Evolutionary conservation across 2,329 filamentous ascomycete genomes (phyloP).

Genomic region (Cladosporium cucumerinum): DNA sequence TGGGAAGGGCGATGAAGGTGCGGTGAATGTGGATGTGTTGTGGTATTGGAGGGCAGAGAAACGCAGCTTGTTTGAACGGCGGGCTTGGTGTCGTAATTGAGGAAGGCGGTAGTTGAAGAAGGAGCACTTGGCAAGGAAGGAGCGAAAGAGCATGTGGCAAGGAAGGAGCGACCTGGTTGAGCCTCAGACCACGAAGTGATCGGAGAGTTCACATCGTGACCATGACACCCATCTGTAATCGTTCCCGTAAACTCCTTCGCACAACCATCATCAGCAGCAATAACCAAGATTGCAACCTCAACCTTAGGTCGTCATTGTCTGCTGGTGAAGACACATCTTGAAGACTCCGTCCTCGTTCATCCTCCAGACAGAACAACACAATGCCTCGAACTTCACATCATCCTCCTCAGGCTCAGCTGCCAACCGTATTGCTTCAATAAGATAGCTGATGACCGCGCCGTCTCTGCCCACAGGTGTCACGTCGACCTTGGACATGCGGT

Average conservation of each 20-base stretch:
- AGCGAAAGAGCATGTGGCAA: background rate
- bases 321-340: conserved; percentile 32
- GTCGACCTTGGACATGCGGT: conserved; percentile 28
- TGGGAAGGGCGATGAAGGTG: background rate
- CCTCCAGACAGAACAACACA: conserved; percentile 31
- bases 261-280: background rate
- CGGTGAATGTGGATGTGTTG: background rate
- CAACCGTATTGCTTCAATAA: conserved; percentile 26
- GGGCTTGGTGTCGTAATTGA: background rate
- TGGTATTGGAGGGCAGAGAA: background rate
- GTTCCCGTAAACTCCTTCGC: background rate
- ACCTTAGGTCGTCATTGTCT: conserved; percentile 25
- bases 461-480: conserved; percentile 26
- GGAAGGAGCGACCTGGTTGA: background rate
- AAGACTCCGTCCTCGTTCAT: conserved; percentile 24
- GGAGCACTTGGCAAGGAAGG: background rate
- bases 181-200: background rate
- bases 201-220: background rate
- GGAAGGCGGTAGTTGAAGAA: background rate
- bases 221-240: background rate
- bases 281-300: background rate
- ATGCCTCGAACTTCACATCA: conserved; percentile 30
- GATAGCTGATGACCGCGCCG: conserved; percentile 30
- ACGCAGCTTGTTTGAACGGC: background rate
- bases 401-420: conserved; percentile 20